These are phyloP conservation scores for Pseudonitzschia delicatissima DNA, from an alignment of 108 stramenopile species.

Conservation along the genomic window DNA sequence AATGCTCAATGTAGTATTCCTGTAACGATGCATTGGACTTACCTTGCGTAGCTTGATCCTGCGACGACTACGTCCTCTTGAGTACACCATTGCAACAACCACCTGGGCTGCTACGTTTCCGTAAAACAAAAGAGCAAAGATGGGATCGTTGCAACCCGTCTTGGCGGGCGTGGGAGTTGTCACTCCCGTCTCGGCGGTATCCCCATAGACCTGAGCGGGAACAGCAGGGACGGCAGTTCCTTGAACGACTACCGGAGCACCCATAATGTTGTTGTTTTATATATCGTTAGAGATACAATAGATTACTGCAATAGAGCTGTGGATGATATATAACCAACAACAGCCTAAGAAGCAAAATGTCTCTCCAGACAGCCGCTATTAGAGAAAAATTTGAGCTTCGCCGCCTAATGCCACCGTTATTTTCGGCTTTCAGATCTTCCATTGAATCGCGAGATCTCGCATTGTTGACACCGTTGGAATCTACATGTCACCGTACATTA, in stretches of 20 bases:
- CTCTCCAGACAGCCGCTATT: too few species aligned
- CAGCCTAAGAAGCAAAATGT: conserved; percentile 41
- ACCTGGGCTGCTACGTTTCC: conserved; percentile 60
- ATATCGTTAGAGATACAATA: not conserved
- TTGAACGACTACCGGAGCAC: conserved; percentile 4
- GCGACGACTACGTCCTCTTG: conserved; percentile 21
- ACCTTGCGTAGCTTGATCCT: conserved; percentile 15
- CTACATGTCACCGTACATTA: too few species aligned
- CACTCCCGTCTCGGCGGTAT: not conserved
- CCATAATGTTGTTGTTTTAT: not conserved
- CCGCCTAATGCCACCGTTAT: too few species aligned
- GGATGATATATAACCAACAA: too few species aligned
- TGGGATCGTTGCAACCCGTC: conserved; percentile 74
- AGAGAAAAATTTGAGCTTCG: too few species aligned
- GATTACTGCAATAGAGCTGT: too few species aligned
- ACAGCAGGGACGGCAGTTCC: conserved; percentile 9
- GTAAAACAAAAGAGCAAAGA: conserved; percentile 74
- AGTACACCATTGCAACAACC: conserved; percentile 42
- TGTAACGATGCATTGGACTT: not conserved
- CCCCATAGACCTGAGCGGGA: conserved; percentile 1
- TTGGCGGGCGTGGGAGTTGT: conserved; percentile 19
- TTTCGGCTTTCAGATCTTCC: too few species aligned
- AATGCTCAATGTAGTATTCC: too few species aligned
- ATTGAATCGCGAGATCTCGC: too few species aligned
- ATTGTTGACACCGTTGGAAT: too few species aligned